Percentiles rank a stretch among this genome's conserved stretches.
These are phyloP conservation scores for Monosporascus sp. DNA, from an alignment of 2,329 filamentous ascomycete genomes.

Conservation along the genomic window DNA sequence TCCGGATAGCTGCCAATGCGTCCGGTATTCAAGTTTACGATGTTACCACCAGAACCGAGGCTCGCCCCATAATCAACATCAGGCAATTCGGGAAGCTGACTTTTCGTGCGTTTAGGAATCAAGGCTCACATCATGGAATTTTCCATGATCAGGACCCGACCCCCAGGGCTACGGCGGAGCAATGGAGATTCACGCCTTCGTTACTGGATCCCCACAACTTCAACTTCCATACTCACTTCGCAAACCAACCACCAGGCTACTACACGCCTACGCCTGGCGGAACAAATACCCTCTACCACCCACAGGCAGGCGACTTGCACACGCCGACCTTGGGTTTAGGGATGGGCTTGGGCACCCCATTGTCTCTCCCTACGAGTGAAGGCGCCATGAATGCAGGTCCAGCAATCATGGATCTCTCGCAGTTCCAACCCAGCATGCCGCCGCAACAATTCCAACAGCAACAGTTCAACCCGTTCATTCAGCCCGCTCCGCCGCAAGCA, in stretches of 20 bases:
- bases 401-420: slow-evolving; percentile 59
- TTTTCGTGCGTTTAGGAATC: slow-evolving; percentile 43
- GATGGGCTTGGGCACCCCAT: slow-evolving; percentile 73
- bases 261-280: slow-evolving; percentile 85
- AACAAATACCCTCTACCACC: slow-evolving; percentile 75
- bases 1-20: slow-evolving; percentile 1
- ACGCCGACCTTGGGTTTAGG: slow-evolving; percentile 72
- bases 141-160: slow-evolving; percentile 75
- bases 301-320: slow-evolving; percentile 80
- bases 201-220: slow-evolving; percentile 82
- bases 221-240: slow-evolving; percentile 68
- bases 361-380: slow-evolving; percentile 71
- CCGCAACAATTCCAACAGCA: slow-evolving; percentile 60
- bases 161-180: slow-evolving; percentile 72
- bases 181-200: slow-evolving; percentile 84
- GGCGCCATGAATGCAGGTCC: slow-evolving; percentile 57
- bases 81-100: slow-evolving; percentile 10
- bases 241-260: slow-evolving; percentile 75
- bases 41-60: slow-evolving; percentile 2
- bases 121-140: slow-evolving; percentile 34
- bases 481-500: slow-evolving; percentile 49
- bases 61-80: slow-evolving; percentile 1
- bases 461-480: slow-evolving; percentile 67
- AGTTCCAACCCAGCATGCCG: slow-evolving; percentile 55
- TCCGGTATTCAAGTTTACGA: slow-evolving; percentile 5